A percentile compares a stretch with the other conserved stretches of the same genome.
These are phyloP conservation scores for Aspergillus luchuensis DNA, from an alignment of 2,329 filamentous ascomycete genomes.

Conservation along the genomic window DNA sequence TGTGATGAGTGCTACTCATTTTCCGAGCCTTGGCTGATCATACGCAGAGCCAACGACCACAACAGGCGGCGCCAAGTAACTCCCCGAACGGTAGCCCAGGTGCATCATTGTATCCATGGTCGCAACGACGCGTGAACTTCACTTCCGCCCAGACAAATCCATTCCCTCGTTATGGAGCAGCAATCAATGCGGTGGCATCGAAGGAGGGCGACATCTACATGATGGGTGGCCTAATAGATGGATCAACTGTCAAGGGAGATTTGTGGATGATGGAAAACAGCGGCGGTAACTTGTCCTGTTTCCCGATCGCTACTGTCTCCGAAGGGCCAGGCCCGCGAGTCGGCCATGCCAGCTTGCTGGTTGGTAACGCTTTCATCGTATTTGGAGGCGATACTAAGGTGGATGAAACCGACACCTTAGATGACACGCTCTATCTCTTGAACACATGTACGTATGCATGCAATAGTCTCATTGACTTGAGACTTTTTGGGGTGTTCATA, in stretches of 20 bases:
- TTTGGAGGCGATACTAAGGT: constrained; percentile 98
- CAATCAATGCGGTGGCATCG: constrained; percentile 87
- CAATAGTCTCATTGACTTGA: background rate
- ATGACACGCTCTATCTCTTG: constrained; percentile 92
- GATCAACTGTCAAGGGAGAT: constrained; percentile 93
- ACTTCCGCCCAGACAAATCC: constrained; percentile 79
- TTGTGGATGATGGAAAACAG: constrained; percentile 96
- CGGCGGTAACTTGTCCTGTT: constrained; percentile 78
- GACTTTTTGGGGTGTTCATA: background rate
- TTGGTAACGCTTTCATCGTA: constrained; percentile 98
- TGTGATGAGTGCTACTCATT: background rate
- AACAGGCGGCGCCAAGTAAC: constrained; percentile 59
- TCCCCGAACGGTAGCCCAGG: constrained; percentile 60
- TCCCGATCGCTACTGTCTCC: constrained; percentile 85
- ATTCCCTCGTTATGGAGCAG: constrained; percentile 94
- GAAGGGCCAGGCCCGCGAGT: constrained; percentile 95
- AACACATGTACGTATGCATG: constrained; percentile 79
- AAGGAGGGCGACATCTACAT: constrained; percentile 98
- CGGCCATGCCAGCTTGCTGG: constrained; percentile 87
- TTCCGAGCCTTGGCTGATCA: constrained; percentile 4
- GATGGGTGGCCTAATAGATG: constrained; percentile 95
- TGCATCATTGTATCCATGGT: constrained; percentile 91
- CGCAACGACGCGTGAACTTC: constrained; percentile 83
- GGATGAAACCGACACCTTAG: constrained; percentile 84
- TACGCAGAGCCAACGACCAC: constrained; percentile 35